Evolutionary conservation across 371 early-diverging fungal genomes (phyloP), one percentile per base, ranked within the genome.

Genomic region (Syncephalastrum sp.): DNA sequence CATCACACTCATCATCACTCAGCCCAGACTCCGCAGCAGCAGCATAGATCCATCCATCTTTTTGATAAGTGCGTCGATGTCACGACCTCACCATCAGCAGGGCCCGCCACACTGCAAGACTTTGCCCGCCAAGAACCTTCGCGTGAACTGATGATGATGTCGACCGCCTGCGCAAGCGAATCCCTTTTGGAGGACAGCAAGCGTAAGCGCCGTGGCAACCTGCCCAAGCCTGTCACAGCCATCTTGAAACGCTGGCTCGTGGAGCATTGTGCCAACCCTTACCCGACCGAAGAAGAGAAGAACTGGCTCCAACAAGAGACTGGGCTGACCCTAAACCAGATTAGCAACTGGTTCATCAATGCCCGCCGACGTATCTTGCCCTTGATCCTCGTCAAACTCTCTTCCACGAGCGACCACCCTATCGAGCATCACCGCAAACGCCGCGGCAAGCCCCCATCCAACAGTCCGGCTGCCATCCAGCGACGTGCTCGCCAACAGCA

Each of bases 321-420:
- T 88, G 93, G 74, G 66, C 94, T 57, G 93, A 98, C 68, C 1
- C 51, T 83, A 56, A 83, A 82, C 47, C 92, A 91, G 64, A 84
- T 90, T 50, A 89, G 87, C 50, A 88, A 91, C 65, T 91, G 92
- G 92, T 91, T 91, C 59, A 89, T 91, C 53, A 91, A 91, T 70
- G 90, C 90, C 0, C 64, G 91, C 6, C 68, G 91, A 48, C 80
- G 91, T 47, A 74, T 73, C 24, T 42, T 80, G 57, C 69, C 58
- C n/a, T 53, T 61, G 61, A 64, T 64, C 47, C 47, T 60, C 8
- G 25, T 54, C 42, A 60, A 60, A 19, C 54, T 54, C 19, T 27
- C 59, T 15, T 44, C 60, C 41, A 16, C 33, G n/a, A 48, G 29
- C 27, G 60, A 50, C 19, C 16, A 44, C 21, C 60, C 60, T 13